Conservation (phyloP, 441 rosid species). For the Populus tomentosa region DNA sequence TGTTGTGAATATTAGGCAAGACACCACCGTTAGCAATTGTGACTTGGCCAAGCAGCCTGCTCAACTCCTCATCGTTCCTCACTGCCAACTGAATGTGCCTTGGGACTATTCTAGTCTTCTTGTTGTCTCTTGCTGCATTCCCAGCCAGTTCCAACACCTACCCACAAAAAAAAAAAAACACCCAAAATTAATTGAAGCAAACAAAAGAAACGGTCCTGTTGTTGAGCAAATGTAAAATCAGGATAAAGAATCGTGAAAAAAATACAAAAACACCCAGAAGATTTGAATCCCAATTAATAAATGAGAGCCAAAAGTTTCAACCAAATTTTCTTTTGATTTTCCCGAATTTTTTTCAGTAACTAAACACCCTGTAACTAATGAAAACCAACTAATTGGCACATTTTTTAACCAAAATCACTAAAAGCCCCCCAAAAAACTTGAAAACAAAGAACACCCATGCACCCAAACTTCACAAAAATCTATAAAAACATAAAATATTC, state of each 20-base stretch:
- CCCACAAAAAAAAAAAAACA: neutral
- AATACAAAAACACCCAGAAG: no score
- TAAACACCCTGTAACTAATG: no score
- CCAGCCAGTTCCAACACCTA: conserved; percentile 26
- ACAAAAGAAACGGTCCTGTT: no score
- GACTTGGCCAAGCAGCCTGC: conserved; percentile 27
- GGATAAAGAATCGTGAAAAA: no score
- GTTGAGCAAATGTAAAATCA: no score
- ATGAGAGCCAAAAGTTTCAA: no score
- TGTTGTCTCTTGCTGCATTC: conserved; percentile 27
- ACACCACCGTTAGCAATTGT: conserved; percentile 32
- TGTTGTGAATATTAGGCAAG: conserved; percentile 33
- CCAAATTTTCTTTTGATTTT: no score
- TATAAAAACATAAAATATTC: neutral
- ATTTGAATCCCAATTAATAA: no score
- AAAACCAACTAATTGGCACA: no score
- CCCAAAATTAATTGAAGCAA: neutral
- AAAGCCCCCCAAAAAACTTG: neutral
- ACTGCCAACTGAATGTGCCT: conserved; percentile 18
- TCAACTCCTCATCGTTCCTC: conserved; percentile 20
- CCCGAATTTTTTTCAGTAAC: no score
- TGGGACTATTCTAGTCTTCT: conserved; percentile 11
- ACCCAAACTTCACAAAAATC: neutral
- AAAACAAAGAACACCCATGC: neutral
- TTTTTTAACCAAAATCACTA: neutral